Conservation (phyloP, 2,329 filamentous ascomycete species). For the Cercospora zeae-maydis region DNA sequence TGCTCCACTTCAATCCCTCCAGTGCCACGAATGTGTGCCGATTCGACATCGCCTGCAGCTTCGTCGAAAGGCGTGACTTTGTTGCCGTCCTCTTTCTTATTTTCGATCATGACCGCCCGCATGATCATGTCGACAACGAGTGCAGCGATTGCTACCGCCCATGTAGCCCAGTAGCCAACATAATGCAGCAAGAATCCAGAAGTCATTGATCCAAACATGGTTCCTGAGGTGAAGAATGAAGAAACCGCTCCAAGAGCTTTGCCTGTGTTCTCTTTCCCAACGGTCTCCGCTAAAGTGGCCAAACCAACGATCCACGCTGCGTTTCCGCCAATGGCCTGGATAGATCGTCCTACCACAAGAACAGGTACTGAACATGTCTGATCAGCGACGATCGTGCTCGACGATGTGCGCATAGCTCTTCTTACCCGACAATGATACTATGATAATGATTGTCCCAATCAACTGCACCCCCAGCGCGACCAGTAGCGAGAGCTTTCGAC, state of each 20-base stretch:
- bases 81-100: background rate
- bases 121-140: slow-evolving; percentile 17
- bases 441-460: slow-evolving; percentile 13
- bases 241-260: slow-evolving; percentile 18
- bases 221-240: slow-evolving; percentile 17
- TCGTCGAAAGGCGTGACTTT: background rate
- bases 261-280: slow-evolving; percentile 15
- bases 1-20: background rate
- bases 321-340: slow-evolving; percentile 18
- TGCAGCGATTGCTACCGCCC: slow-evolving; percentile 15
- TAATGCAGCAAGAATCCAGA: slow-evolving; percentile 17
- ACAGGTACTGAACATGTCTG: slow-evolving; percentile 10
- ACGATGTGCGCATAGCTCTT: background rate
- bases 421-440: background rate
- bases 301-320: slow-evolving; percentile 24
- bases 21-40: background rate
- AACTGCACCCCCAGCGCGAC: slow-evolving; percentile 15
- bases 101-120: slow-evolving; percentile 17
- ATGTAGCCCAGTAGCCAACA: slow-evolving; percentile 22
- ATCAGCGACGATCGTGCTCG: slow-evolving; percentile 4
- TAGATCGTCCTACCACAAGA: slow-evolving; percentile 16
- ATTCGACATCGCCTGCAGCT: background rate
- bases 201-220: slow-evolving; percentile 16
- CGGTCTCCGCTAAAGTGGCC: slow-evolving; percentile 19
- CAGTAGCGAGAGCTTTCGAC: slow-evolving; percentile 20